These are phyloP conservation scores for Rhodotorula diobovata DNA, from an alignment of 768 basidiomycete genomes.

Conservation along the genomic window DNA sequence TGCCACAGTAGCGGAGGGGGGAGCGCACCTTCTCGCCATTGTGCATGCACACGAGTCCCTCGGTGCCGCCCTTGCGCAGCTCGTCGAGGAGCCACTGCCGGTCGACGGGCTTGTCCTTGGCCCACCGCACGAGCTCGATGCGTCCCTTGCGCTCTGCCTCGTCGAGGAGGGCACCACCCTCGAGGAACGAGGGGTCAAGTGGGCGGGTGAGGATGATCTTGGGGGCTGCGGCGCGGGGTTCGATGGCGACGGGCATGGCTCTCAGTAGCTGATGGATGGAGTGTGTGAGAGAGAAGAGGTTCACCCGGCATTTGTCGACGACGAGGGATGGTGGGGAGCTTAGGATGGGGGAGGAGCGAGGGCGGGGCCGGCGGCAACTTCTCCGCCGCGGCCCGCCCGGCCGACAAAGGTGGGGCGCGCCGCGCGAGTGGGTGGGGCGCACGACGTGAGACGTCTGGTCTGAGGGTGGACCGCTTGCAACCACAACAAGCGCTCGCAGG, in stretches of 20 bases:
- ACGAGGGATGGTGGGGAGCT: too few relatives aligned
- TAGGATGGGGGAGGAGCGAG: too few relatives aligned
- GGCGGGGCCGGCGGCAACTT: too few relatives aligned
- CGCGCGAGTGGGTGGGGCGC: too few relatives aligned
- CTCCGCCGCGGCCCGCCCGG: too few relatives aligned
- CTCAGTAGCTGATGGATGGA: background rate
- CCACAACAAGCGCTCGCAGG: too few relatives aligned
- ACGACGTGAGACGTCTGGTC: too few relatives aligned
- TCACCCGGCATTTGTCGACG: too few relatives aligned
- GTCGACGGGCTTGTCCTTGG: conserved; percentile 57
- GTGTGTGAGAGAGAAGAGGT: background rate
- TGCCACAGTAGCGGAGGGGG: too few relatives aligned
- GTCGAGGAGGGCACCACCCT: conserved; percentile 39
- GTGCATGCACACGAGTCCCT: conserved; percentile 60
- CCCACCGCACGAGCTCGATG: conserved; percentile 54
- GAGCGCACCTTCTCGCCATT: conserved; percentile 60
- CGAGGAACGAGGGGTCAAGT: conserved; percentile 32
- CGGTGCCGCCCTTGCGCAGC: conserved; percentile 55
- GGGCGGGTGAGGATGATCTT: conserved; percentile 45
- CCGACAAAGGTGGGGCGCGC: too few relatives aligned
- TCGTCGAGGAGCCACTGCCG: conserved; percentile 71
- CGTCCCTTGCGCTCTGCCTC: conserved; percentile 3
- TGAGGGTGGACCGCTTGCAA: too few relatives aligned
- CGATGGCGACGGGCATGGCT: background rate
- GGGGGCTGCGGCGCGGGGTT: conserved; percentile 4